A percentile compares a stretch with the other conserved stretches of the same genome.
phyloP scores from a whole-genome alignment of 2,329 filamentous ascomycete genomes.

The Lasiodiplodia citricola region DNA sequence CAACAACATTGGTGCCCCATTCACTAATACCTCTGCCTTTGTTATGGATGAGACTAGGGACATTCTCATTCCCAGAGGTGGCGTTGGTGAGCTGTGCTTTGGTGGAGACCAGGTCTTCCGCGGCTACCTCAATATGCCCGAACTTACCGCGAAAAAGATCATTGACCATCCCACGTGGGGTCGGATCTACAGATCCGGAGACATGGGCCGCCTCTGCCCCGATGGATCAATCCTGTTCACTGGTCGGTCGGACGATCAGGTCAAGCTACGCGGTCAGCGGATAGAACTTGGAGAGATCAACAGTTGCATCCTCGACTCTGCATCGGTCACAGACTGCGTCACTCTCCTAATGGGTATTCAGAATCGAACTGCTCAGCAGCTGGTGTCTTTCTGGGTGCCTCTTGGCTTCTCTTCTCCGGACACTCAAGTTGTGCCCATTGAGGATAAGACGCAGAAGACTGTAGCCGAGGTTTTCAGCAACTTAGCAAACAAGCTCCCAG shows the following conservation, averaged over 20 bases:
- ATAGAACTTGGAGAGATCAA: constrained; percentile 82
- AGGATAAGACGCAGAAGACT: constrained; percentile 34
- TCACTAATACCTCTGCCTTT: constrained; percentile 77
- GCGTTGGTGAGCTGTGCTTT: constrained; percentile 83
- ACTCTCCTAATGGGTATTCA: constrained; percentile 62
- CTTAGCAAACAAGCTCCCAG: constrained; percentile 64
- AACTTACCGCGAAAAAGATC: constrained; percentile 69
- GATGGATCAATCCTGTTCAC: constrained; percentile 77
- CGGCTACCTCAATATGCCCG: constrained; percentile 72
- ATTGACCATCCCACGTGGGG: constrained; percentile 71
- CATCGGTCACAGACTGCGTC: constrained; percentile 64
- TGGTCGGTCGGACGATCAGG: constrained; percentile 77
- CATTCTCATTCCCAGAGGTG: constrained; percentile 67
- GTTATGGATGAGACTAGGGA: constrained; percentile 56
- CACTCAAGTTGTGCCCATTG: constrained; percentile 49
- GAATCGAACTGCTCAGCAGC: constrained; percentile 51
- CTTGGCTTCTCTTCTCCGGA: constrained; percentile 27
- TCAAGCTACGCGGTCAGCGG: constrained; percentile 80
- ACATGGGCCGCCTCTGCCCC: constrained; percentile 77
- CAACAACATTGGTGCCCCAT: constrained; percentile 76
- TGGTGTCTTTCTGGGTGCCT: constrained; percentile 74
- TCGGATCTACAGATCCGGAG: constrained; percentile 80
- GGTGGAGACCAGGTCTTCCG: constrained; percentile 79
- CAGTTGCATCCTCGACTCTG: constrained; percentile 60
- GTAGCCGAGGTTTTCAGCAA: constrained; percentile 57